Percentiles rank a stretch among this genome's conserved stretches.
phyloP scores from a whole-genome alignment of 345 rosid species.

The Euphorbia lathyris region DNA sequence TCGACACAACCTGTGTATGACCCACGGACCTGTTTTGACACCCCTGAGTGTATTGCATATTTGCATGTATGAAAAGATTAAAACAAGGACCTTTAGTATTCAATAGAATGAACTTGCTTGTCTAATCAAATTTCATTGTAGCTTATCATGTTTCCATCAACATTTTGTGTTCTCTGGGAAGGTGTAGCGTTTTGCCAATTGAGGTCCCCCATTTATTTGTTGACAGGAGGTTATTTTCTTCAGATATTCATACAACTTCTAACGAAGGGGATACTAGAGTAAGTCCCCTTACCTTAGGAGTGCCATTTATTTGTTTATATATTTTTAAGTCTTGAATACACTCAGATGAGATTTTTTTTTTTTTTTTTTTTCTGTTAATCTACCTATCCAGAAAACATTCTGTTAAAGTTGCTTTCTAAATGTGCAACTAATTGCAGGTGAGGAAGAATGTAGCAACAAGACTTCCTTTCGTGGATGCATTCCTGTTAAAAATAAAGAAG shows the following conservation, averaged over 20 bases:
- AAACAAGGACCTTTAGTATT: background rate
- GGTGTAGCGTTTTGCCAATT: slow-evolving; percentile 13
- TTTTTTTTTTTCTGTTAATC: background rate
- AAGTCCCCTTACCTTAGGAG: background rate
- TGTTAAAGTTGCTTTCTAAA: background rate
- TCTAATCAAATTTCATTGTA: background rate
- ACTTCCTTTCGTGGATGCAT: slow-evolving; percentile 34
- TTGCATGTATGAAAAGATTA: background rate
- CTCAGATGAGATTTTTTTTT: background rate
- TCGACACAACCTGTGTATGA: too few species aligned
- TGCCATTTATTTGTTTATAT: background rate
- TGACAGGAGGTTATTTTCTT: slow-evolving; percentile 25
- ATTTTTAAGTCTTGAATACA: background rate
- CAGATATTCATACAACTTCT: slow-evolving; percentile 7
- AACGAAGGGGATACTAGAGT: background rate
- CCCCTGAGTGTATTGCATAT: background rate
- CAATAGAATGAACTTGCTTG: background rate
- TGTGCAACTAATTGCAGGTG: background rate
- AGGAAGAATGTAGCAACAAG: slow-evolving; percentile 6
- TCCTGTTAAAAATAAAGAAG: slow-evolving; percentile 31
- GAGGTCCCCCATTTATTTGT: slow-evolving; percentile 10
- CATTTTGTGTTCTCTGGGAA: slow-evolving; percentile 13
- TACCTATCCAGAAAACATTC: background rate
- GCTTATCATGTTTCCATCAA: background rate
- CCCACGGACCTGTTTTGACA: too few species aligned